Evolutionary conservation across 805 yeast genomes (phyloP), one percentile per base, ranked within the genome.

Genomic region (Candida odintsovae): DNA sequence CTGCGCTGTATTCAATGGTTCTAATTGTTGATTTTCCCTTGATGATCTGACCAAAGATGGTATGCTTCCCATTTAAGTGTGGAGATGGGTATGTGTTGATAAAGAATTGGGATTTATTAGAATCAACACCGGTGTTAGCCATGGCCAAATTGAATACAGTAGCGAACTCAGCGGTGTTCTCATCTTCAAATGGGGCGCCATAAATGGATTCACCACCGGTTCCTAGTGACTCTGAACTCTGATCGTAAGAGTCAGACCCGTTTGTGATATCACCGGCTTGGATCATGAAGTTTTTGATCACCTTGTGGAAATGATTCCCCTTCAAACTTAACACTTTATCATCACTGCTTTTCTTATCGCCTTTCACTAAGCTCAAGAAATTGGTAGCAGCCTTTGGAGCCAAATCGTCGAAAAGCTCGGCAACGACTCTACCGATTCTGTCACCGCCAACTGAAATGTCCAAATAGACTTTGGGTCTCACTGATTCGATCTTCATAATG

Each of bases 31-130:
- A 81, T 60, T 82, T 84, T 16, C 88, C 95, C 54, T 70, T 72
- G 8, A 70, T 55, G 11, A 89, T 90, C 47, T 67, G 69, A 2
- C 96, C 97, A 65, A 90, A 84, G 2, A 87, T 80, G 0, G 90
- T 71, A 58, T 87, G 90, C 54, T 83, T 84, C 0, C 88, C 87
- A 38, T 75, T 78, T 48, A 90, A 66, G 64, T 89, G 96, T 1
- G 88, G 83, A 9, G 82, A 76, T 2, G 88, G 77, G 44, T 71
- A 76, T 1, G 90, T 82, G 11, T 82, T 77, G 38, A 86, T 82
- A 58, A 86, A 86, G 58, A 86, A 85, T 58, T 83, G 90, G 0
- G 87, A 77, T 19, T 76, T 71, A 52, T 83, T 83, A 12, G 82
- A 62, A 46, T 75, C 56, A 20, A 65, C 55, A 5, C 82, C 84